Evolutionary conservation across 139 green algal species (phyloP).

Genomic region (Micractinium conductrix): DNA sequence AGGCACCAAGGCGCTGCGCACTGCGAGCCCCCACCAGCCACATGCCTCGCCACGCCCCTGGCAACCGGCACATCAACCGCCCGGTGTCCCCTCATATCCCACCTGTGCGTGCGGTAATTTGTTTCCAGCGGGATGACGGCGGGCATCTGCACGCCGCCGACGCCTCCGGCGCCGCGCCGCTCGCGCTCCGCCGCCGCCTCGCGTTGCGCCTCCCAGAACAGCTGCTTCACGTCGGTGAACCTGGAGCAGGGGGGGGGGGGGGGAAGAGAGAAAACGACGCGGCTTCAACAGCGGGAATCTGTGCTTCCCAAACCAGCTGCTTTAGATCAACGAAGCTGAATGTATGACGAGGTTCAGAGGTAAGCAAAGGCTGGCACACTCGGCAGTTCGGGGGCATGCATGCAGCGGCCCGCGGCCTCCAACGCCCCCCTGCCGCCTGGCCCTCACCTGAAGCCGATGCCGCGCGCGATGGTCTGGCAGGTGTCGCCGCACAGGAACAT

Average conservation of each 20-base stretch:
- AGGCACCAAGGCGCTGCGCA: no score
- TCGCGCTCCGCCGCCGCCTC: not conserved
- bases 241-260: not conserved
- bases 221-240: constrained; percentile 51
- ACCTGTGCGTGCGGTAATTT: constrained; percentile 71
- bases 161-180: not conserved
- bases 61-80: no score
- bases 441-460: constrained; percentile 78
- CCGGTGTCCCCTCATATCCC: no score
- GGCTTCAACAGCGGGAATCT: not conserved
- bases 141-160: constrained; percentile 46
- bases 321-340: no score
- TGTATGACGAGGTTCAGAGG: no score
- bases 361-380: no score
- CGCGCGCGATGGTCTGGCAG: constrained; percentile 78
- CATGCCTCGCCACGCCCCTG: no score
- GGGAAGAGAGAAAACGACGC: not conserved
- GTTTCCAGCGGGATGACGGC: constrained; percentile 36
- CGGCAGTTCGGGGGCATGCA: no score
- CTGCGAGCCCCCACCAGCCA: no score
- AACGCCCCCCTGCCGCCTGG: no score
- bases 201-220: constrained; percentile 56
- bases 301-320: no score
- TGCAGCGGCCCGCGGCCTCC: no score
- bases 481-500: constrained; percentile 87